Percentiles rank a stretch among this genome's conserved stretches.
Conservation (phyloP, 2,329 filamentous ascomycete species). For the Colletotrichum higginsianum region DNA sequence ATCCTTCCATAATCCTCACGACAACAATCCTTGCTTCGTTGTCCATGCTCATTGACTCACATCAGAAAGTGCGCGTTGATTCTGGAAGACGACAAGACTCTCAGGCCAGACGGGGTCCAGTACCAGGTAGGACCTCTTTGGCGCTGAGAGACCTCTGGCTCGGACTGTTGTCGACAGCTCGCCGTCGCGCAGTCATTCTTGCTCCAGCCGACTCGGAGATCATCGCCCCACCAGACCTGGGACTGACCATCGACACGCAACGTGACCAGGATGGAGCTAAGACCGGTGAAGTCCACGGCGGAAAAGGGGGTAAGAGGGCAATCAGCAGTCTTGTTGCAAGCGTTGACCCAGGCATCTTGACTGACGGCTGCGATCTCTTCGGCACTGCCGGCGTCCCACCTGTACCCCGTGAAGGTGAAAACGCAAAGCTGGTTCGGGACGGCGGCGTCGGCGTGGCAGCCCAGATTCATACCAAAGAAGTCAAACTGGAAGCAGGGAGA, state of each 20-base stretch:
- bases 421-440: slow-evolving; percentile 55
- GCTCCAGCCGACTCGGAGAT: slow-evolving; percentile 58
- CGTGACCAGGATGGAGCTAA: slow-evolving; percentile 57
- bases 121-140: slow-evolving; percentile 22
- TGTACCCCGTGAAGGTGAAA: slow-evolving; percentile 59
- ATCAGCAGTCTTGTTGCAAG: slow-evolving; percentile 53
- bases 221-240: slow-evolving; percentile 60
- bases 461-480: slow-evolving; percentile 56
- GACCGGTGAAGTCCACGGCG: slow-evolving; percentile 55
- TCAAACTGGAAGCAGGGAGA: slow-evolving; percentile 58
- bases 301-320: slow-evolving; percentile 54
- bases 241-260: slow-evolving; percentile 55
- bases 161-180: slow-evolving; percentile 49
- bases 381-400: slow-evolving; percentile 51
- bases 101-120: slow-evolving; percentile 27
- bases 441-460: slow-evolving; percentile 47
- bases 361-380: slow-evolving; percentile 49
- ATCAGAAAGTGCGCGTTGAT: slow-evolving; percentile 13
- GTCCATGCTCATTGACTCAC: not conserved
- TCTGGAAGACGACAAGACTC: slow-evolving; percentile 30
- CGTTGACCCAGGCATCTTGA: slow-evolving; percentile 58
- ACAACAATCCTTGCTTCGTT: slow-evolving; percentile 3
- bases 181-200: slow-evolving; percentile 58
- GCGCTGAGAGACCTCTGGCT: not conserved
- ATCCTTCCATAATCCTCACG: not conserved